Conservation (phyloP, 2,329 filamentous ascomycete species). For the Phyllosticta citribraziliensis region DNA sequence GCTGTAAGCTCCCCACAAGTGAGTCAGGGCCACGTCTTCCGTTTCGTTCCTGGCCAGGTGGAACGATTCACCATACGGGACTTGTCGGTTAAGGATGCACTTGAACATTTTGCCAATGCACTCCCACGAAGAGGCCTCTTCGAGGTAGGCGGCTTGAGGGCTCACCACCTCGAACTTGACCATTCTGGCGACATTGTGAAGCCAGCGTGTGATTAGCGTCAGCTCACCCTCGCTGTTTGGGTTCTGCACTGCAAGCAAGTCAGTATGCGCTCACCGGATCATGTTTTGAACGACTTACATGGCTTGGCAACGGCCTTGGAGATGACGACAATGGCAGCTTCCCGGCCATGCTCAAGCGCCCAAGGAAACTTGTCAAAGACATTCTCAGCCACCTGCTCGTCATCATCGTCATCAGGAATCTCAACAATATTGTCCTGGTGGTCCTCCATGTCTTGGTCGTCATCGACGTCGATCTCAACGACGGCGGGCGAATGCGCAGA, state of each 20-base stretch:
- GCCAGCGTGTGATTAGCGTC: slow-evolving; percentile 1
- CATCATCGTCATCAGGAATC: slow-evolving; percentile 12
- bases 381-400: slow-evolving; percentile 13
- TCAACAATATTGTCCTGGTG: slow-evolving; percentile 11
- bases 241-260: background rate
- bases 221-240: background rate
- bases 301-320: slow-evolving; percentile 2
- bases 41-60: background rate
- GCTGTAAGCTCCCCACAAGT: slow-evolving; percentile 2
- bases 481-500: slow-evolving; percentile 23
- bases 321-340: slow-evolving; percentile 3
- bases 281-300: background rate
- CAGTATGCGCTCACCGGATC: background rate
- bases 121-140: slow-evolving; percentile 25
- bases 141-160: slow-evolving; percentile 13
- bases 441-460: slow-evolving; percentile 16
- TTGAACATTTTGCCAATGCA: slow-evolving; percentile 21
- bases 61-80: slow-evolving; percentile 14
- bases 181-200: background rate
- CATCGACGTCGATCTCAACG: slow-evolving; percentile 29
- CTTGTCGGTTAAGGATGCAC: slow-evolving; percentile 17
- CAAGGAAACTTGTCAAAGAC: slow-evolving; percentile 26
- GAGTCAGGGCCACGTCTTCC: background rate
- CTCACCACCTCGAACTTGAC: background rate
- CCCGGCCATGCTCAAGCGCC: background rate